A percentile compares a stretch with the other conserved stretches of the same genome.
Evolutionary conservation across 129 eudicot genomes (phyloP).

Genomic region (Flaveria ramosissima): DNA sequence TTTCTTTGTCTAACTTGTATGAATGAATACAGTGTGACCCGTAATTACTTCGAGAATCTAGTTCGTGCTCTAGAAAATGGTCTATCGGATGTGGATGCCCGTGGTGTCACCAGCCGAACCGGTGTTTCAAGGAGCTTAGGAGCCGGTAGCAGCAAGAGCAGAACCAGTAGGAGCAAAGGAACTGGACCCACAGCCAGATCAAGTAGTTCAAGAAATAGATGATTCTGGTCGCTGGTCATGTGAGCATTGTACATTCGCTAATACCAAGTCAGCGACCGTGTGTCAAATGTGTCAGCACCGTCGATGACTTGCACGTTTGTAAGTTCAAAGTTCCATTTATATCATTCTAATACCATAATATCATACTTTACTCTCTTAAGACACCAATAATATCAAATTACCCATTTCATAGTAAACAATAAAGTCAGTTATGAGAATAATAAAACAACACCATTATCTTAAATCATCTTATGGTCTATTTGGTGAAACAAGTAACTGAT

Average conservation of each 20-base stretch:
- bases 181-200: conserved; percentile 58
- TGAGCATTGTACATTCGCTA: conserved; percentile 87
- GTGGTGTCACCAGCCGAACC: conserved; percentile 58
- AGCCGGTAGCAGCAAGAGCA: conserved; percentile 50
- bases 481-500: not conserved
- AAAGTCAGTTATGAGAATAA: not conserved
- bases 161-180: conserved; percentile 50
- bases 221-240: conserved; percentile 90
- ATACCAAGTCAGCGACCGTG: conserved; percentile 51
- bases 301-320: conserved; percentile 32
- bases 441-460: not conserved
- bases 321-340: not conserved
- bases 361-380: not conserved
- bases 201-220: conserved; percentile 39
- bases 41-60: conserved; percentile 86
- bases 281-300: conserved; percentile 91
- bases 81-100: conserved; percentile 74
- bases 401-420: not conserved
- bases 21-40: conserved; percentile 55
- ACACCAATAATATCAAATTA: not conserved
- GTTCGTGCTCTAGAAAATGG: conserved; percentile 90
- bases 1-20: not conserved
- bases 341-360: not conserved
- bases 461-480: not conserved
- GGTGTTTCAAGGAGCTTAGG: conserved; percentile 56